These are phyloP conservation scores for Globisporangium heterothallicum DNA, from an alignment of 352 stramenopile species.

Conservation along the genomic window DNA sequence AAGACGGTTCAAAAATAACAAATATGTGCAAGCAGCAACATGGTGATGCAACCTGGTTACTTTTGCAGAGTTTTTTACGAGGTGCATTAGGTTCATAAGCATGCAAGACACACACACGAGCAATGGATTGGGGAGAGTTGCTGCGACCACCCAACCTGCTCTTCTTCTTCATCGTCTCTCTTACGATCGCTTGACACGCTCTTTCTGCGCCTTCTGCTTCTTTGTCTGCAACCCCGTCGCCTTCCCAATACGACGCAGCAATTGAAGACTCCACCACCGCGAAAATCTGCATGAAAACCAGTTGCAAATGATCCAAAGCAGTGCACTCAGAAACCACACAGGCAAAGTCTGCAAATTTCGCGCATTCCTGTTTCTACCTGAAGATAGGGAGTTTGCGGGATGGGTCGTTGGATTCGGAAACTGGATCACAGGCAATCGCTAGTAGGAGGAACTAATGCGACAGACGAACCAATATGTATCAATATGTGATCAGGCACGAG, in stretches of 20 bases:
- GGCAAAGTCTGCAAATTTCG: slow-evolving; percentile 1
- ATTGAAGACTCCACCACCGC: slow-evolving; percentile 75
- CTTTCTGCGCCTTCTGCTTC: slow-evolving; percentile 37
- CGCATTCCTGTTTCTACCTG: slow-evolving; percentile 25
- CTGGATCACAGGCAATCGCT: slow-evolving; percentile 72
- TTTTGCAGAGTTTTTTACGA: too few relatives aligned
- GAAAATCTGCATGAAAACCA: slow-evolving; percentile 44
- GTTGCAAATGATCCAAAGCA: not conserved
- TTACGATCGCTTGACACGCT: slow-evolving; percentile 18
- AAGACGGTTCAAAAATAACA: too few relatives aligned
- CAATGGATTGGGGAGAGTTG: too few relatives aligned
- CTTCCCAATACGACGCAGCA: slow-evolving; percentile 76
- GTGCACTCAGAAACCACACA: not conserved
- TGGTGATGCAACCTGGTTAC: too few relatives aligned
- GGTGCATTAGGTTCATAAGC: too few relatives aligned
- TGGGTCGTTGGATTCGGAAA: slow-evolving; percentile 40
- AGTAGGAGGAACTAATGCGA: slow-evolving; percentile 68
- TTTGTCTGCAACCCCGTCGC: slow-evolving; percentile 71
- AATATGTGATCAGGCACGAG: not conserved
- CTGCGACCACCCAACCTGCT: too few relatives aligned
- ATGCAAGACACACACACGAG: too few relatives aligned
- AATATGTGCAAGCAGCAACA: too few relatives aligned
- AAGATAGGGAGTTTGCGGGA: slow-evolving; percentile 70
- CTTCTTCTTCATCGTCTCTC: not conserved
- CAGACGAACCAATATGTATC: not conserved